A percentile compares a stretch with the other conserved stretches of the same genome.
phyloP scores from a whole-genome alignment of 2,329 filamentous ascomycete genomes.

The Acrodontium crateriforme region DNA sequence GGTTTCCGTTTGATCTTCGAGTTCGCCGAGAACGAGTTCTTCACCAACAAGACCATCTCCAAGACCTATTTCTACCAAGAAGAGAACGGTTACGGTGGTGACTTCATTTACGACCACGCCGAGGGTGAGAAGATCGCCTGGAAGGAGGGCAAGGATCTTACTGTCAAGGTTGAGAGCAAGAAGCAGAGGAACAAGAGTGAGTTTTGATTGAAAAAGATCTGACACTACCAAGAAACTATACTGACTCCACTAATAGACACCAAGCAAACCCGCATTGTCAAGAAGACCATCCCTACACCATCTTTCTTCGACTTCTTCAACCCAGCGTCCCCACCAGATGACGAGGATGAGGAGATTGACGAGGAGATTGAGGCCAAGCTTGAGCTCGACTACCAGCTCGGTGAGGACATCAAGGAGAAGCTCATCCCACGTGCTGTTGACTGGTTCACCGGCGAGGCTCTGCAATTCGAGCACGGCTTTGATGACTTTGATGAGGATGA shows the following conservation, averaged over 20 bases:
- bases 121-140: constrained; percentile 97
- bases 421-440: constrained; percentile 95
- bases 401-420: constrained; percentile 99
- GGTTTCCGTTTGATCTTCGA: constrained; percentile 98
- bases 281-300: constrained; percentile 97
- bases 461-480: constrained; percentile 88
- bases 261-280: constrained; percentile 96
- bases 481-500: constrained; percentile 73
- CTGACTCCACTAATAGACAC: constrained; percentile 51
- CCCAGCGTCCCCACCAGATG: constrained; percentile 71
- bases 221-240: not conserved
- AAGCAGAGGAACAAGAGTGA: constrained; percentile 99
- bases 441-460: constrained; percentile 97
- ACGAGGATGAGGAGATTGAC: constrained; percentile 58
- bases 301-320: constrained; percentile 99
- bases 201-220: constrained; percentile 19
- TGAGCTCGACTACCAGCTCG: constrained; percentile 95
- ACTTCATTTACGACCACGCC: constrained; percentile 99
- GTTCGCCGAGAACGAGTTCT: constrained; percentile 88
- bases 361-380: constrained; percentile 94
- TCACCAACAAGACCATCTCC: constrained; percentile 91
- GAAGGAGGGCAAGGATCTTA: constrained; percentile 86
- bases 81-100: constrained; percentile 94
- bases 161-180: constrained; percentile 92
- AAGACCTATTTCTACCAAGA: constrained; percentile 99